Base-by-base conservation (phyloP, 495 filamentous ascomycete species). In the Aspergillus cristatus region DNA sequence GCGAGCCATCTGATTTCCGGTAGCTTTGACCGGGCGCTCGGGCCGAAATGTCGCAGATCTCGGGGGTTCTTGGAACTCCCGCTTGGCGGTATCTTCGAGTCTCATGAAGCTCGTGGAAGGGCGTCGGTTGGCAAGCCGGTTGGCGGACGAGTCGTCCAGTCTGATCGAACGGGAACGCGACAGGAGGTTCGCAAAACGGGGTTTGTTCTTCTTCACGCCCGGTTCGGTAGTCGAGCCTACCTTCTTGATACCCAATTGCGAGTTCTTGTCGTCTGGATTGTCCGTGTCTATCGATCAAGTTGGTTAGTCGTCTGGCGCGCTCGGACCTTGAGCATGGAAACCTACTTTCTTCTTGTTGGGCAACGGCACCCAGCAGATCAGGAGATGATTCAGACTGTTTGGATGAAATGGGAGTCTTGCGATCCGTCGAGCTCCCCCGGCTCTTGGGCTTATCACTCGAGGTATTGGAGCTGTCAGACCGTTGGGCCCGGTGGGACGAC, bases 151-250 rank as follows among this genome's bases (percentile, higher is more conserved):
- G 10, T 74, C 68, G 37, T 74, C 71, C 10, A 65, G 40, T 15
- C 80, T 78, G 38, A 81, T 74, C 7, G 84, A 87, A 36, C 75
- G 78, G 18, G 79, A 79, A 28, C 84, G 77, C 20, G 70, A 70
- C 13, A 88, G 58, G 15, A 87, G 64, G 17, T 71, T 65, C 24
- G 65, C 63, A 45, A 76, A 75, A 14, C 71, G 55, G 15, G 65
- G 68, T 46, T 74, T 73, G 34, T 49, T 61, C 43, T 64, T 75
- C 42, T 60, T 70, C 0, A 45, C 40, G 26, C 37, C 50, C 3
- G 46, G 33, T 8, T 67, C 60, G 6, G 44, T n/a, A 10, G 65
- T 63, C 7, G 53, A 51, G 3, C 38, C 52, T 8, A 53, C 41
- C 35, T 62, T 65, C 34, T 48, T 60, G 6, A 46, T 16, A 3